Base-by-base conservation (phyloP, 2,329 filamentous ascomycete genomes). In the Trichoderma koningiopsis region DNA sequence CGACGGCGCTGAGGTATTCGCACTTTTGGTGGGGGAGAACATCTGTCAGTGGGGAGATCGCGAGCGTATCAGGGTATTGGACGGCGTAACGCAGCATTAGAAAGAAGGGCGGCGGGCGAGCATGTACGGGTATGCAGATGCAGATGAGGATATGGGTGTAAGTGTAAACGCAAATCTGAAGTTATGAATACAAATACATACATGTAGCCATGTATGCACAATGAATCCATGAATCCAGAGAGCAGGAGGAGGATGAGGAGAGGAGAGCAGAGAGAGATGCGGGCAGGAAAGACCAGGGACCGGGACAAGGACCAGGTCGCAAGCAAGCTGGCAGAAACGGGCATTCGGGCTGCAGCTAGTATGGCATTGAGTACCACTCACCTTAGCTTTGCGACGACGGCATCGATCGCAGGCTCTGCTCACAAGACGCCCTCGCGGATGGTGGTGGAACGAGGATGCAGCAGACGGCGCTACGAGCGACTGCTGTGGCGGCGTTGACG, bases 351-450 rank as follows among this genome's bases (percentile, higher is more conserved):
- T 53, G 27, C 53, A 22, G 29, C 27, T 33, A 29, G 56, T 14
- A 35, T 35, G 11, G 4, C 13, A 35, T 35, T 13, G 33, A 35
- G 33, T n/a, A 43, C 16, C 19, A 59, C 72, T 68, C 56, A 78
- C 79, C 75, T 77, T 79, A 35, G 77, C 79, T 74, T 80, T 80
- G 72, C 79, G 75, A 71, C 75, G 77, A 27, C 79, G 77, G 56
- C 79, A 80, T 5, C 79, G 77, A 70, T 80, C 79, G 72, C 78
- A 79, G 1, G 78, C 78, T 73, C 78, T 72, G 58, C 71, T 75
- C 37, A 72, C 71, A 43, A 70, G 57, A 27, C 69, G 62, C 13
- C 69, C 69, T 43, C 69, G 65, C 3, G 69, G 66, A 24, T 68
- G 65, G 59, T 70, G 59, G 40, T 64, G 60, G 43, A 64, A 56